Conservation (phyloP, 1,284 basidiomycete species). For the Baeospora myosura region DNA sequence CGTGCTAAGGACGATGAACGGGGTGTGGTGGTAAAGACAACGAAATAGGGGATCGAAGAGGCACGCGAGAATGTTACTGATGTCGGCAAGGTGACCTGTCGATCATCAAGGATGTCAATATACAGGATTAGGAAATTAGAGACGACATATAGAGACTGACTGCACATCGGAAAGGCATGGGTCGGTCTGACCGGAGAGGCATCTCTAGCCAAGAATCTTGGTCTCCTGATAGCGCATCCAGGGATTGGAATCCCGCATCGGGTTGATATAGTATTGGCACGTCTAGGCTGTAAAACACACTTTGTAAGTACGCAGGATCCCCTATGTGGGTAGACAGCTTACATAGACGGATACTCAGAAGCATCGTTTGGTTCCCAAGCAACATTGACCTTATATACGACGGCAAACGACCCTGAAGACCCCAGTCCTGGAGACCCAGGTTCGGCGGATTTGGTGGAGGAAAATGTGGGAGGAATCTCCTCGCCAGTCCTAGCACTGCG, state of each 20-base stretch:
- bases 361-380: slow-evolving; percentile 52
- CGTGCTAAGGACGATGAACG: slow-evolving; percentile 43
- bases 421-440: slow-evolving; percentile 17
- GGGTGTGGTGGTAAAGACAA: slow-evolving; percentile 60
- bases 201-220: slow-evolving; percentile 60
- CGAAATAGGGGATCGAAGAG: slow-evolving; percentile 56
- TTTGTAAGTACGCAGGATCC: slow-evolving; percentile 10
- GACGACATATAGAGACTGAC: slow-evolving; percentile 28
- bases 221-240: slow-evolving; percentile 37
- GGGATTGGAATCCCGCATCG: slow-evolving; percentile 51
- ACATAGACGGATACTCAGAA: slow-evolving; percentile 40
- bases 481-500: slow-evolving; percentile 40
- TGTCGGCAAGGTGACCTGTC: slow-evolving; percentile 55
- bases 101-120: slow-evolving; percentile 11
- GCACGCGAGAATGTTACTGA: slow-evolving; percentile 50
- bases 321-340: slow-evolving; percentile 20
- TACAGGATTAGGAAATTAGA: slow-evolving; percentile 7
- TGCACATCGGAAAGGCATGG: slow-evolving; percentile 56
- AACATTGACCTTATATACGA: slow-evolving; percentile 49
- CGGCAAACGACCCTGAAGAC: slow-evolving; percentile 27
- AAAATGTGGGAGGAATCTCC: slow-evolving; percentile 56
- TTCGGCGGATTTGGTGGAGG: slow-evolving; percentile 21
- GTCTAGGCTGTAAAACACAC: slow-evolving; percentile 48
- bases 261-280: slow-evolving; percentile 55
- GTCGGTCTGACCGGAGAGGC: slow-evolving; percentile 53